phyloP scores from a whole-genome alignment of 2,329 filamentous ascomycete genomes.

The Cladosporium austrohemisphaericum region DNA sequence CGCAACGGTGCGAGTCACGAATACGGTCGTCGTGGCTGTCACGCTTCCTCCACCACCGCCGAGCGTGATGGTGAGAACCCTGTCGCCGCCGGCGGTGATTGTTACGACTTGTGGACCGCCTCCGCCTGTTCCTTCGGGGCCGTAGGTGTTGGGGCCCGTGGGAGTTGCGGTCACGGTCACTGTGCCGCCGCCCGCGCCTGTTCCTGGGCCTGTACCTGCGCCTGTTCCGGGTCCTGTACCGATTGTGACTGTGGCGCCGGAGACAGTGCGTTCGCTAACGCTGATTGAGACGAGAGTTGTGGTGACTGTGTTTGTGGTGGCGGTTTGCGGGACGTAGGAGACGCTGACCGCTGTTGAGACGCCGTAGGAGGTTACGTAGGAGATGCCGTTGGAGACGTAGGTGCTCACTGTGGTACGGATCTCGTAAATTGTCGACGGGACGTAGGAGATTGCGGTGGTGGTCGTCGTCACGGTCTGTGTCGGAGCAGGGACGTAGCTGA shows the following conservation, averaged over 20 bases:
- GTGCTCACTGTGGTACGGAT: slow-evolving; percentile 4
- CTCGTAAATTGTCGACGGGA: slow-evolving; percentile 12
- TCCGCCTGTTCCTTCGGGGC: not conserved
- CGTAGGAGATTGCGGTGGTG: slow-evolving; percentile 18
- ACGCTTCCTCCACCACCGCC: slow-evolving; percentile 8
- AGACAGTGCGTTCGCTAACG: slow-evolving; percentile 14
- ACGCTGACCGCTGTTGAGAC: slow-evolving; percentile 23
- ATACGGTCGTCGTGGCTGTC: slow-evolving; percentile 18
- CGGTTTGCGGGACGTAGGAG: slow-evolving; percentile 8
- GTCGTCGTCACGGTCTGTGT: slow-evolving; percentile 28
- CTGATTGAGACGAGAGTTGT: slow-evolving; percentile 20
- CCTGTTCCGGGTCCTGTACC: slow-evolving; percentile 10
- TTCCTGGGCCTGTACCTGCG: not conserved
- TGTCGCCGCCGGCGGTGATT: slow-evolving; percentile 20
- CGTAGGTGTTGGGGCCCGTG: not conserved
- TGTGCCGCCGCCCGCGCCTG: slow-evolving; percentile 14
- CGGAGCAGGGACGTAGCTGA: slow-evolving; percentile 22
- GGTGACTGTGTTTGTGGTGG: slow-evolving; percentile 17
- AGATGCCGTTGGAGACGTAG: slow-evolving; percentile 27
- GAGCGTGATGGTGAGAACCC: slow-evolving; percentile 22
- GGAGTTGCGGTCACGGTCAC: slow-evolving; percentile 20
- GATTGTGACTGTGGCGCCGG: slow-evolving; percentile 15
- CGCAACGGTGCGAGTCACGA: slow-evolving; percentile 13
- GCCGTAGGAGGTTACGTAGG: slow-evolving; percentile 25
- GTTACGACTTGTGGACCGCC: slow-evolving; percentile 6